Evolutionary conservation across 768 basidiomycete genomes (phyloP), one percentile per base, ranked within the genome.

Genomic region (Erythrobasidium yunnanense): DNA sequence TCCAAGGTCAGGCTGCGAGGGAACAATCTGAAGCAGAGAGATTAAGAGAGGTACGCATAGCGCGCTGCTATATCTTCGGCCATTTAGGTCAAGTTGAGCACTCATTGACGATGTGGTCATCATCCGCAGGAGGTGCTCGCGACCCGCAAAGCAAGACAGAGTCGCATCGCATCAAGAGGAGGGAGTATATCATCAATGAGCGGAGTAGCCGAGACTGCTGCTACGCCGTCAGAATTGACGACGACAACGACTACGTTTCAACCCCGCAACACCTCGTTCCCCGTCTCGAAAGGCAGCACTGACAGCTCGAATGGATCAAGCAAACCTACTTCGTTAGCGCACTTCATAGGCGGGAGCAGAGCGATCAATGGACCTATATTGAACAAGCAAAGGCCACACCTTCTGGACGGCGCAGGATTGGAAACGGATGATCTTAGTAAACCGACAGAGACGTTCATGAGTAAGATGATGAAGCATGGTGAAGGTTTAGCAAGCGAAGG

Each of bases 1-100:
- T 35, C 15, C 30, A 6, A 23, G 52, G n/a, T 30, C 52, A 25
- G 5, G 52, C 52, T 6, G 54, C 27, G 54, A 55, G 25, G 11
- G 54, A 55, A 34, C 54, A 55, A 34, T 63, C 60, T 2, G 60
- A 63, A 30, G 60, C 60, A 23, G 60, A 63, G 60, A 6, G 49
- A 18, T 34, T 63, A 18, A 5, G 60, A 18, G 60, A 63, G 49
- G 60, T 63, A 32, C n/a, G n/a, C n/a, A n/a, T n/a, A n/a, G n/a
- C n/a, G n/a, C n/a, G n/a, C n/a, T n/a, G n/a, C n/a, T n/a, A n/a
- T n/a, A n/a, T n/a, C n/a, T n/a, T n/a, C n/a, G n/a, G n/a, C n/a
- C n/a, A n/a, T n/a, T n/a, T n/a, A n/a, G n/a, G n/a, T n/a, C n/a
- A n/a, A n/a, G n/a, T n/a, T n/a, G n/a, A n/a, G n/a, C n/a, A n/a